These are phyloP conservation scores for Nakataea oryzae DNA, from an alignment of 2,329 filamentous ascomycete genomes.

Conservation along the genomic window DNA sequence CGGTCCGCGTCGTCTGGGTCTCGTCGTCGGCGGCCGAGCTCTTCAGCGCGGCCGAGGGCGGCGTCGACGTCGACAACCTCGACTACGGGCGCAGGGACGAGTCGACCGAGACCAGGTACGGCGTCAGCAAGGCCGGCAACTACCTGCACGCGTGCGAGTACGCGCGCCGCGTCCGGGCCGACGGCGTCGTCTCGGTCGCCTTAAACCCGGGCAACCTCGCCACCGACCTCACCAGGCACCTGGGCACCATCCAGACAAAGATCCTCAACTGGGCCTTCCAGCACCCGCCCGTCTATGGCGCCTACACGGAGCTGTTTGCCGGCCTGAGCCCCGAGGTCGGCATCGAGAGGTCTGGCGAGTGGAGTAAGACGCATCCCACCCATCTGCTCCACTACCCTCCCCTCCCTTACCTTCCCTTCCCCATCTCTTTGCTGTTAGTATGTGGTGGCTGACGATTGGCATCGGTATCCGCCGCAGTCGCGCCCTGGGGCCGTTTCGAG, in stretches of 20 bases:
- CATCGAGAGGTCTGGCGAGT: constrained; percentile 14
- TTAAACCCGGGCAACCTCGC: constrained; percentile 17
- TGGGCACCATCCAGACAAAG: constrained; percentile 2
- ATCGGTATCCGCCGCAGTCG: constrained; percentile 13
- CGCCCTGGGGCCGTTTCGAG: constrained; percentile 26
- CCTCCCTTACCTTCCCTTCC: no score
- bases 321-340: constrained; percentile 25
- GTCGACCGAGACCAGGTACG: constrained; percentile 8
- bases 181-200: constrained; percentile 15
- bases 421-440: no score
- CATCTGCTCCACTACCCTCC: not conserved
- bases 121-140: constrained; percentile 14
- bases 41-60: constrained; percentile 3
- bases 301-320: constrained; percentile 27
- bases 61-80: constrained; percentile 10
- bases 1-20: constrained; percentile 15
- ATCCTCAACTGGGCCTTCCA: constrained; percentile 12
- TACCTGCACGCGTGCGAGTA: constrained; percentile 13
- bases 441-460: not conserved
- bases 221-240: constrained; percentile 14
- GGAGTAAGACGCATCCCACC: constrained; percentile 9
- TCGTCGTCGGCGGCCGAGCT: constrained; percentile 9
- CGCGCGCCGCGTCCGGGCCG: constrained; percentile 10
- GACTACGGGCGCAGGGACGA: constrained; percentile 4
- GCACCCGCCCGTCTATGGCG: constrained; percentile 16